Evolutionary conservation across 495 filamentous ascomycete genomes (phyloP), one percentile per base, ranked within the genome.

Genomic region (Hyaloscypha finlandica): DNA sequence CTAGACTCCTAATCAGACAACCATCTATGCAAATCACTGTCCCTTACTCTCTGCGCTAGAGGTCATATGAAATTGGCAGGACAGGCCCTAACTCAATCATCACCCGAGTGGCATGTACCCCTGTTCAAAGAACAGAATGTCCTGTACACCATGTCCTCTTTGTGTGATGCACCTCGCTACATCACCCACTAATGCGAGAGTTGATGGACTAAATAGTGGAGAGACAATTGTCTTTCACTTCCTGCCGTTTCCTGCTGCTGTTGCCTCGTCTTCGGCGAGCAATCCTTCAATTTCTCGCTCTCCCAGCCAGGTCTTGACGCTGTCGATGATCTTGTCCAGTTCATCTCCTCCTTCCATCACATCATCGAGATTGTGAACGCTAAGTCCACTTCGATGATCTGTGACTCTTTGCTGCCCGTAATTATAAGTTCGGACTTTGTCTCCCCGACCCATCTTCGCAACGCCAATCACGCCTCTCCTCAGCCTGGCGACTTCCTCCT

Each of bases 351-450:
- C 91, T 51, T 83, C 84, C 64, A 97, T 81, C 37, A 97, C 89
- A 74, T 90, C 87, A 59, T 90, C 88, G 62, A 99, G 78, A 76
- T 95, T 90, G 74, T 95, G 88, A 16, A 95, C 79, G 59, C 90
- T 93, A 35, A 92, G 74, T 3, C 94, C 94, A 74, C 88, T 92
- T 32, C 95, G 82, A 77, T 99, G 95, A 80, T 99, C 95, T 3
- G 95, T 97, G 68, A 96, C 93, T 59, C 95, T 83, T 77, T 93
- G 92, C 78, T 99, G 96, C 37, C 86, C 86, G 81, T 89, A 99
- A 78, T 98, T 97, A 75, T 99, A 99, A 3, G 95, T 99, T 68
- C 95, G 80, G 68, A 99, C 86, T 79, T 99, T 99, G 77, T 97
- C 92, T 30, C 91, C 91, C 55, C 96, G 87, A 30, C 93, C 93